Base-by-base conservation (phyloP, 306 rosid species). In the Psophocarpus tetragonolobus region DNA sequence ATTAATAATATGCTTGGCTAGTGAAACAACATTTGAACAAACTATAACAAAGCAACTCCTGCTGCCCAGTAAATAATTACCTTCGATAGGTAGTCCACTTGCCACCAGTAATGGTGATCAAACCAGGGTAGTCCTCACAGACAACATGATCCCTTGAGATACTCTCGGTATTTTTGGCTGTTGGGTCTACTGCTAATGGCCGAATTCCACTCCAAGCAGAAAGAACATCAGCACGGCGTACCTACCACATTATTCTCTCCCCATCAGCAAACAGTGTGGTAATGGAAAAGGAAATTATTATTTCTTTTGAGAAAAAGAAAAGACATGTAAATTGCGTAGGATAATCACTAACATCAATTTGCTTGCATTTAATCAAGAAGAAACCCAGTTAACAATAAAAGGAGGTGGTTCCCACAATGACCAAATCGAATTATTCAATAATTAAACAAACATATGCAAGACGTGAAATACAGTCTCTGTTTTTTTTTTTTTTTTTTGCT, bases 191-290 rank as follows among this genome's bases (percentile, higher is more conserved):
- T 69, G 99, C 99, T 82, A 96, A 84, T 17, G 99, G 99, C 50
- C 99, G 98, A 86, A 96, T 96, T 69, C 99, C 99, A 84, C 99
- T 96, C 99, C 99, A 96, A 57, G 99, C 99, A 61, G 99, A 96
- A 76, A 96, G 99, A 81, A 96, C 99, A 54, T 96, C 99, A 13
- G 73, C 20, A 21, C 99, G 98, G 61, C 99, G 87, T 80, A 96
- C 99, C 99, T 96, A 71, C 18, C 9, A 32, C 36, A 75, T 73
- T 67, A 83, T 63, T 76, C 84, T 74, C 78, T 79, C 81, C 58
- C 58, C 62, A 63, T 72, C 71, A 54, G 81, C 60, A 78, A 77
- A 79, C 71, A 29, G 62, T 23, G 53, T 17, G 27, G 30, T 47
- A 70, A 70, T 39, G 64, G 63, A 38, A 58, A 68, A 67, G 63